Conservation (phyloP, 139 green algal genomes). For the Chlorella sp. region DNA sequence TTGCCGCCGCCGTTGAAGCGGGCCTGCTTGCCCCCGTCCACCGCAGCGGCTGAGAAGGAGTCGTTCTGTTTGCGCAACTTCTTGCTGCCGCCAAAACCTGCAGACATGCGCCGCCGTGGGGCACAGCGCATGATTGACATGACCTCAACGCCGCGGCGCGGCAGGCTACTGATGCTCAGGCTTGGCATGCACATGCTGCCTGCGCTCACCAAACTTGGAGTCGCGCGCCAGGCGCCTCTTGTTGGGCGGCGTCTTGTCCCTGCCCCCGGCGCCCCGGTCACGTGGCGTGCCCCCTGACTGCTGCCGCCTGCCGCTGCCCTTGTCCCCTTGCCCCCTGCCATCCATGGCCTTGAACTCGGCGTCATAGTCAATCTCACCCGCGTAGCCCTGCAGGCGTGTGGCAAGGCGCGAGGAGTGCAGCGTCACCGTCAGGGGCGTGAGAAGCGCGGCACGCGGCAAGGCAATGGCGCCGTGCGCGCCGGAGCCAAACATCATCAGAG, state of each 20-base stretch:
- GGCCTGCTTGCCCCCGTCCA: constrained; percentile 55
- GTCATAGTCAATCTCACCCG: constrained; percentile 74
- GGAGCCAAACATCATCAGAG: no score
- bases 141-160: neutral
- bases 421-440: no score
- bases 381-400: constrained; percentile 33
- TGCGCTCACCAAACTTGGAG: constrained; percentile 59
- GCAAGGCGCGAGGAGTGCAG: no score
- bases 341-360: constrained; percentile 44
- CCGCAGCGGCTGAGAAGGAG: constrained; percentile 64
- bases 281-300: constrained; percentile 14
- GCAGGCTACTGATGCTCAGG: neutral
- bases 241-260: constrained; percentile 9
- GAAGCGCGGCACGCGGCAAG: no score
- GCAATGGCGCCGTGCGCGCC: no score
- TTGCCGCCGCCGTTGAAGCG: constrained; percentile 9
- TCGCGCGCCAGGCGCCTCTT: constrained; percentile 56
- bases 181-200: neutral
- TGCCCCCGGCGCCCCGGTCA: constrained; percentile 10
- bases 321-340: constrained; percentile 13
- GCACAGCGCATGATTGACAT: neutral
- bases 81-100: constrained; percentile 86
- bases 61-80: constrained; percentile 87
- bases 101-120: neutral
- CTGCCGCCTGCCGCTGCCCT: neutral